phyloP scores from a whole-genome alignment of 257 asterid genomes.

The Euphrasia confusa region DNA sequence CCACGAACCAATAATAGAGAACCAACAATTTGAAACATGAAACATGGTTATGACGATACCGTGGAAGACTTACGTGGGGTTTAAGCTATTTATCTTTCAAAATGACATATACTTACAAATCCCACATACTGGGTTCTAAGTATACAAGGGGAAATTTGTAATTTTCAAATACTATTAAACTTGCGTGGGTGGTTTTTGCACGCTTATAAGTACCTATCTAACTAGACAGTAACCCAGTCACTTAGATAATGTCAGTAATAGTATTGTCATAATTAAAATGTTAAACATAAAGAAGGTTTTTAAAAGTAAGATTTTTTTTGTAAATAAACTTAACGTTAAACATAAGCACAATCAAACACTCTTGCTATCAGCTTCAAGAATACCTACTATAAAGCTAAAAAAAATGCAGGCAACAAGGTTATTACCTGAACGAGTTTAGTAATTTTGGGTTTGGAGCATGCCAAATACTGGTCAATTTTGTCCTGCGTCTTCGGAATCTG shows the following conservation, averaged over 20 bases:
- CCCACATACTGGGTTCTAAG: neutral
- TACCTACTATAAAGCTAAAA: neutral
- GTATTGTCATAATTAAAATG: no score
- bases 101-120: neutral
- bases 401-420: slow-evolving; percentile 3
- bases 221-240: no score
- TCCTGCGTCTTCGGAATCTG: slow-evolving; percentile 81
- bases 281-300: no score
- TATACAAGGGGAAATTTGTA: neutral
- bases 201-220: no score
- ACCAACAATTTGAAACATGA: no score
- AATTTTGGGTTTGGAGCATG: slow-evolving; percentile 67
- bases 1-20: neutral
- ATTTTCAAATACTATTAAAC: neutral
- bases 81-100: neutral
- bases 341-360: neutral
- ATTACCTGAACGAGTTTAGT: slow-evolving; percentile 87
- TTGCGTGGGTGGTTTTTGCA: no score
- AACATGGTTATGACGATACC: neutral
- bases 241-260: no score
- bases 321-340: no score
- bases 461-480: slow-evolving; percentile 67
- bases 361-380: neutral
- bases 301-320: neutral
- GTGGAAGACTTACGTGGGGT: no score